phyloP scores from a whole-genome alignment of 2,329 filamentous ascomycete species.

The Beauveria pseudobassiana region DNA sequence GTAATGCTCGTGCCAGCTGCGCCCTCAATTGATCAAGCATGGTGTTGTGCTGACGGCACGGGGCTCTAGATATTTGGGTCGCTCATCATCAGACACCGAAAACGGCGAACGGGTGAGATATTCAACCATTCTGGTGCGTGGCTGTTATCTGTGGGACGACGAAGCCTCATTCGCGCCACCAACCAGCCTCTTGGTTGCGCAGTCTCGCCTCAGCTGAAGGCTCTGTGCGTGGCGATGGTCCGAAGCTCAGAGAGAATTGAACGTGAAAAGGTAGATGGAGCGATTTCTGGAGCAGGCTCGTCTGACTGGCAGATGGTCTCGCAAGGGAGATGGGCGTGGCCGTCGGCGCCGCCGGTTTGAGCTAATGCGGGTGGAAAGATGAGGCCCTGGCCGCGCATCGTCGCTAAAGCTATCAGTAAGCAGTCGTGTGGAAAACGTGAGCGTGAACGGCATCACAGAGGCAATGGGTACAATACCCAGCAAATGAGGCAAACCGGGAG shows the following conservation, averaged over 20 bases:
- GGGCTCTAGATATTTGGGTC: background rate
- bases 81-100: background rate
- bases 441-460: background rate
- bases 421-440: background rate
- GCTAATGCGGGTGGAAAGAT: background rate
- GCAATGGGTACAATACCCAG: conserved; percentile 8
- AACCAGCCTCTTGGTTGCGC: background rate
- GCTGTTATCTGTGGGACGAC: conserved; percentile 4
- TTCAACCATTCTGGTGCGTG: background rate
- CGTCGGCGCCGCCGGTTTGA: background rate
- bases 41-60: background rate
- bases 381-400: conserved; percentile 2
- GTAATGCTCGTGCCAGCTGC: background rate
- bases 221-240: background rate
- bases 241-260: background rate
- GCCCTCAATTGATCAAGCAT: conserved; percentile 1
- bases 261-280: background rate
- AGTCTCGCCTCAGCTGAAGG: conserved; percentile 9
- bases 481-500: background rate
- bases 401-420: background rate
- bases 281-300: background rate
- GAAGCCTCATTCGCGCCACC: conserved; percentile 1
- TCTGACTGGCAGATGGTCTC: background rate
- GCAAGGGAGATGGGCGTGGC: background rate
- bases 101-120: background rate